These are phyloP conservation scores for Coix lacrymajobi DNA, from an alignment of 176 grass and related monocot species.

Conservation along the genomic window DNA sequence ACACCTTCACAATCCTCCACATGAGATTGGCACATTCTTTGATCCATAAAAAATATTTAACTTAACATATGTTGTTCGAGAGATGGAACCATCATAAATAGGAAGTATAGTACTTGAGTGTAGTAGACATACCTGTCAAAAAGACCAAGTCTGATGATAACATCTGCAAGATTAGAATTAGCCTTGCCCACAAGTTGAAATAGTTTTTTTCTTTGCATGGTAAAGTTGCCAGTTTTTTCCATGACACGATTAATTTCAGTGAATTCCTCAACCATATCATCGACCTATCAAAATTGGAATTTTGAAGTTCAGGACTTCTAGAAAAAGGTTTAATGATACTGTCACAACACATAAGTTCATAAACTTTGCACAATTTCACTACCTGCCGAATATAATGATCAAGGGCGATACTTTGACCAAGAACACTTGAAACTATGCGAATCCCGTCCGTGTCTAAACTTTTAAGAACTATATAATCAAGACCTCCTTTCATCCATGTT, in stretches of 20 bases:
- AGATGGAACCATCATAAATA: neutral
- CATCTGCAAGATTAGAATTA: constrained; percentile 88
- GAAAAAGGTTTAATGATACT: neutral
- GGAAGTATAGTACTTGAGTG: neutral
- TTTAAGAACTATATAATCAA: constrained; percentile 88
- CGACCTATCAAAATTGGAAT: constrained; percentile 49
- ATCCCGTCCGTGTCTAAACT: constrained; percentile 81
- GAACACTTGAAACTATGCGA: constrained; percentile 80
- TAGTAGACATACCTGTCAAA: constrained; percentile 66
- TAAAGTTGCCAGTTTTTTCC: constrained; percentile 89
- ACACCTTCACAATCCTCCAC: neutral
- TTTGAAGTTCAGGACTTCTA: constrained; percentile 11
- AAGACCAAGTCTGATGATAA: constrained; percentile 90
- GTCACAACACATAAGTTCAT: neutral
- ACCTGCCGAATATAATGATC: constrained; percentile 92
- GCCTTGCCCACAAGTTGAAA: constrained; percentile 98
- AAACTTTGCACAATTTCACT: constrained; percentile 2
- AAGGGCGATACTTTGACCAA: constrained; percentile 94
- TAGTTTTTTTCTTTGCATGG: constrained; percentile 92
- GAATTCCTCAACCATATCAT: constrained; percentile 98
- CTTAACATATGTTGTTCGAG: neutral
- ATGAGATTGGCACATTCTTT: neutral
- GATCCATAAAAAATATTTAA: neutral
- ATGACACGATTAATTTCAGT: constrained; percentile 93
- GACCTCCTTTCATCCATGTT: constrained; percentile 92